Evolutionary conservation across 1,139 yeast genomes (phyloP).

Genomic region (Saccharomycopsis hybrid): DNA sequence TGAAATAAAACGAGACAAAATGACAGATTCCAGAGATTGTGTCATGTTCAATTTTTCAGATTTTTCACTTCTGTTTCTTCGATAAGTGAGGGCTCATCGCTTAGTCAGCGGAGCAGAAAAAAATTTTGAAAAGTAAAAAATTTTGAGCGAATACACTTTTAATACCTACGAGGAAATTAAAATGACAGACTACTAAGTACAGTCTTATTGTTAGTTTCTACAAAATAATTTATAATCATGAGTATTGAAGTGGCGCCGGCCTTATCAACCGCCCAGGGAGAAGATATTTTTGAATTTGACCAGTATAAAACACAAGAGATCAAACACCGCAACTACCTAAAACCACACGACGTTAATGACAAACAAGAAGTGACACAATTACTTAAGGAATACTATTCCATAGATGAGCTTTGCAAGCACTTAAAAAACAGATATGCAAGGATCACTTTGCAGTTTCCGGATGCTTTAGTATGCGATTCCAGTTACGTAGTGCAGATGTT

Average conservation of each 20-base stretch:
- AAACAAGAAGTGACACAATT: slow-evolving; percentile 30
- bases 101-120: too few species aligned
- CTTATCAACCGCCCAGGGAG: slow-evolving; percentile 56
- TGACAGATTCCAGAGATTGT: too few species aligned
- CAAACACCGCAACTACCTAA: slow-evolving; percentile 33
- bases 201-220: too few species aligned
- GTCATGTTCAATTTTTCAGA: too few species aligned
- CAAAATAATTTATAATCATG: slow-evolving; percentile 1
- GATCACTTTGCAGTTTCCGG: slow-evolving; percentile 89
- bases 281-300: slow-evolving; percentile 41
- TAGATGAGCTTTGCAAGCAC: slow-evolving; percentile 39
- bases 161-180: too few species aligned
- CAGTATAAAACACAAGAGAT: slow-evolving; percentile 28
- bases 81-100: too few species aligned
- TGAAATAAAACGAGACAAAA: too few species aligned
- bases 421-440: slow-evolving; percentile 36
- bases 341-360: slow-evolving; percentile 27
- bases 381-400: slow-evolving; percentile 45
- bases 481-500: slow-evolving; percentile 54
- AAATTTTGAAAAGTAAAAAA: too few species aligned
- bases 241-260: slow-evolving; percentile 42
- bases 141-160: too few species aligned
- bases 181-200: too few species aligned
- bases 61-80: too few species aligned
- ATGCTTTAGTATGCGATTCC: slow-evolving; percentile 68